Evolutionary conservation across 2,329 filamentous ascomycete species (phyloP).

Genomic region (Chaetomium olivaceum): DNA sequence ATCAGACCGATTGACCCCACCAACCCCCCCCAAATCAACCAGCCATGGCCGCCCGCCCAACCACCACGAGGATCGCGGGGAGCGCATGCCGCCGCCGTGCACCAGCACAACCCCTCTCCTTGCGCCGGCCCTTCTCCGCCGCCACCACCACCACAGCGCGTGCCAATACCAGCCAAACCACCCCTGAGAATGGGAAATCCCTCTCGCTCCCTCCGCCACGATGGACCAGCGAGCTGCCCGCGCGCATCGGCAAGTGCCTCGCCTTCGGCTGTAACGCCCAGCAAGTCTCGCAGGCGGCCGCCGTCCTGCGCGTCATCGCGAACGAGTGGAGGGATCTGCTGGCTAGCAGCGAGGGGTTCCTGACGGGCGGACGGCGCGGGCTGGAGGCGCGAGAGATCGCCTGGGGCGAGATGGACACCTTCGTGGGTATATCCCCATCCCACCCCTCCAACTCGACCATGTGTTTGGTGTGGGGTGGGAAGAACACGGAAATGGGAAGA

Average conservation of each 20-base stretch:
- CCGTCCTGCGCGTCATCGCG: constrained; percentile 60
- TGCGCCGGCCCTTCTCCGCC: constrained; percentile 21
- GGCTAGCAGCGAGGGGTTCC: constrained; percentile 73
- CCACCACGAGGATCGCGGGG: neutral
- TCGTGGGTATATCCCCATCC: constrained; percentile 34
- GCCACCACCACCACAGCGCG: constrained; percentile 12
- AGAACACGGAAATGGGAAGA: too few species aligned
- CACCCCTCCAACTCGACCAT: too few species aligned
- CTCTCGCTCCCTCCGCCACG: constrained; percentile 48
- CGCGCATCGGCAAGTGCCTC: constrained; percentile 71
- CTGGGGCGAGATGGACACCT: constrained; percentile 82
- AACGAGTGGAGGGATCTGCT: constrained; percentile 70
- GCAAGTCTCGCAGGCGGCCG: constrained; percentile 60
- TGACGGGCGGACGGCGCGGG: constrained; percentile 63
- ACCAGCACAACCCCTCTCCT: neutral
- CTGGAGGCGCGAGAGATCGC: constrained; percentile 67
- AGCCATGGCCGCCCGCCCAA: constrained; percentile 1
- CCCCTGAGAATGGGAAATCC: neutral
- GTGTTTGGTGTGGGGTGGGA: too few species aligned
- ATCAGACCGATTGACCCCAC: neutral
- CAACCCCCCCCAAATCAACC: neutral
- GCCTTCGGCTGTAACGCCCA: constrained; percentile 63
- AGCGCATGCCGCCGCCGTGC: constrained; percentile 9
- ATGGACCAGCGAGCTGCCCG: constrained; percentile 70
- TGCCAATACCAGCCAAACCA: neutral